Conservation (phyloP, 2,329 filamentous ascomycete genomes). For the Cercospora beticola region DNA sequence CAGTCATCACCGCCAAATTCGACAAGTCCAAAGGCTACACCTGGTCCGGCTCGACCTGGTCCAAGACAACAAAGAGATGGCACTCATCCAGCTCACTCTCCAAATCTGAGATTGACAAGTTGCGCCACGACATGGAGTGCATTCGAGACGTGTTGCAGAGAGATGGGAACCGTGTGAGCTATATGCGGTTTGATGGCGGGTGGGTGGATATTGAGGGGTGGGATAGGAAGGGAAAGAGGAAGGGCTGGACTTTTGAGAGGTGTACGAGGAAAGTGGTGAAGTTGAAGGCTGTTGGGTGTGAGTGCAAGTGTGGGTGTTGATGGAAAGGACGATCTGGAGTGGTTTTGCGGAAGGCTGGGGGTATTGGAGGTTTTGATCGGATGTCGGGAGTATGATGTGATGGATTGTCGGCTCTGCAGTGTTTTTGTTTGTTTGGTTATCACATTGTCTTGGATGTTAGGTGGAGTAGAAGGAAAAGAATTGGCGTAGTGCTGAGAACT, state of each 20-base stretch:
- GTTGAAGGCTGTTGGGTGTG: background rate
- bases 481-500: slow-evolving; percentile 1
- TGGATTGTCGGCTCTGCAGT: background rate
- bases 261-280: background rate
- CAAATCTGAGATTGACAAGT: background rate
- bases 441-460: background rate
- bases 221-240: background rate
- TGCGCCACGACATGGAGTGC: slow-evolving; percentile 5
- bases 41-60: background rate
- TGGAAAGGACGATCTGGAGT: background rate
- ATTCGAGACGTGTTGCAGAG: slow-evolving; percentile 1
- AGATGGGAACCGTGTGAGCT: background rate
- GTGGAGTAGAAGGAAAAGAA: background rate
- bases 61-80: background rate
- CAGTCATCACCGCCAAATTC: background rate
- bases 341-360: background rate
- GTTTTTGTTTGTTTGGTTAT: background rate
- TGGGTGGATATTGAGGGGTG: background rate
- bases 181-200: slow-evolving; percentile 5
- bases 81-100: background rate
- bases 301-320: background rate
- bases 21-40: background rate
- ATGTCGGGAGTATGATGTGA: background rate
- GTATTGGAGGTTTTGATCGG: background rate
- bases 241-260: slow-evolving; percentile 4